phyloP scores from a whole-genome alignment of 257 asterid genomes.

The Vinca minor region DNA sequence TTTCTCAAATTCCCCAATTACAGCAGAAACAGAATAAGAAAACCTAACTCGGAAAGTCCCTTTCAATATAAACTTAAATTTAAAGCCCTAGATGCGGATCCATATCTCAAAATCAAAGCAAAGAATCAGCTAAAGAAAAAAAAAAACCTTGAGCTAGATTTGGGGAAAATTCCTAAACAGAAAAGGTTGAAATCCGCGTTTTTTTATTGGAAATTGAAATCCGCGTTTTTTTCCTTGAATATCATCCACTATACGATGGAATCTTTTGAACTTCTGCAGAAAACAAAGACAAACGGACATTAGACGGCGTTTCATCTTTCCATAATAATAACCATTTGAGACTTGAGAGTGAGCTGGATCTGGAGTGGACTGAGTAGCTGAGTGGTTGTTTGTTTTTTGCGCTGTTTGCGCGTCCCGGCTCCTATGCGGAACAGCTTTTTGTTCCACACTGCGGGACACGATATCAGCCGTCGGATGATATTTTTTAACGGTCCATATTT shows the following conservation, averaged over 20 bases:
- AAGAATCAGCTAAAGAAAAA: constrained; percentile 13
- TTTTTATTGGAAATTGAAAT: background rate
- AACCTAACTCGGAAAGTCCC: too few relatives aligned
- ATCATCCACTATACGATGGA: background rate
- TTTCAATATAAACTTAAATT: background rate
- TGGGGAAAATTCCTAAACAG: too few relatives aligned
- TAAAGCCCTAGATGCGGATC: constrained; percentile 37
- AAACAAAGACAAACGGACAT: background rate
- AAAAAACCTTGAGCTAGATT: too few relatives aligned
- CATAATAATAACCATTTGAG: background rate
- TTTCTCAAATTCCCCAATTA: too few relatives aligned
- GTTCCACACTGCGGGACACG: too few relatives aligned
- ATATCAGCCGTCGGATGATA: too few relatives aligned
- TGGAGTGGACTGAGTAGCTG: too few relatives aligned
- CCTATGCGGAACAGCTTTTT: background rate
- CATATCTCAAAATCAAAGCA: constrained; percentile 38
- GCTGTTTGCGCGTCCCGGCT: constrained; percentile 1
- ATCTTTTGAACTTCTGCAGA: background rate
- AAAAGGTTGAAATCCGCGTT: too few relatives aligned
- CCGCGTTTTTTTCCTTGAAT: background rate
- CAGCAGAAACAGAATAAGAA: too few relatives aligned
- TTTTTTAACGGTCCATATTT: too few relatives aligned
- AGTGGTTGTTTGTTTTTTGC: background rate
- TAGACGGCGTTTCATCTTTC: background rate
- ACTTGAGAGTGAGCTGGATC: background rate